Percentiles rank a stretch among this genome's conserved stretches.
These are phyloP conservation scores for Beauveria australis DNA, from an alignment of 2,329 filamentous ascomycete genomes.

Conservation along the genomic window DNA sequence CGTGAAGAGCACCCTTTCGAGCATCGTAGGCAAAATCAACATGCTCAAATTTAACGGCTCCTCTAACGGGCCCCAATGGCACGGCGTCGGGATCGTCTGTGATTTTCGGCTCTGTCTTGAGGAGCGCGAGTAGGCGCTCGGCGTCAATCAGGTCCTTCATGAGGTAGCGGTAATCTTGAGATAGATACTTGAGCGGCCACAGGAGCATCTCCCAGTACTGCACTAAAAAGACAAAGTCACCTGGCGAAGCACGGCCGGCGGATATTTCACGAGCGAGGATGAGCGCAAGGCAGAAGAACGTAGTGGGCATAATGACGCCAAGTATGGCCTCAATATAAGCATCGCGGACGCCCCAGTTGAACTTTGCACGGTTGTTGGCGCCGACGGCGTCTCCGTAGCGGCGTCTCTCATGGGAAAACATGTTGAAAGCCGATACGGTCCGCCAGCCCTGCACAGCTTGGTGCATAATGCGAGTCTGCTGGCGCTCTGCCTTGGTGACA, in stretches of 20 bases:
- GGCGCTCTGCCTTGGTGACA: slow-evolving; percentile 31
- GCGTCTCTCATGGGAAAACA: slow-evolving; percentile 21
- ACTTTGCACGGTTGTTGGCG: slow-evolving; percentile 17
- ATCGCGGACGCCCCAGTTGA: slow-evolving; percentile 16
- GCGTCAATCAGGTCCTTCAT: slow-evolving; percentile 39
- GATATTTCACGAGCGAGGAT: slow-evolving; percentile 40
- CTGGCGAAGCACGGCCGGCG: slow-evolving; percentile 30
- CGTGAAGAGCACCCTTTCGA: slow-evolving; percentile 28
- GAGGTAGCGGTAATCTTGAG: slow-evolving; percentile 34
- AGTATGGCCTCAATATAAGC: slow-evolving; percentile 17
- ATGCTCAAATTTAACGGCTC: not conserved
- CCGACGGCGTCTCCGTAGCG: slow-evolving; percentile 20
- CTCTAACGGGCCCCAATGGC: slow-evolving; percentile 16
- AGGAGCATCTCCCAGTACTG: slow-evolving; percentile 46
- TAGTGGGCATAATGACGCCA: slow-evolving; percentile 38
- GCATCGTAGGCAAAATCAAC: slow-evolving; percentile 22
- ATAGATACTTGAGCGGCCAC: slow-evolving; percentile 25
- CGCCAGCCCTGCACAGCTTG: slow-evolving; percentile 53
- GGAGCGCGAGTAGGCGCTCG: slow-evolving; percentile 36
- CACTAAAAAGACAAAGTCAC: slow-evolving; percentile 52
- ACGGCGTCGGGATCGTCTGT: slow-evolving; percentile 33
- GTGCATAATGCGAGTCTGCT: slow-evolving; percentile 45
- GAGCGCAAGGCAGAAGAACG: slow-evolving; percentile 28
- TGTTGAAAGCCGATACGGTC: slow-evolving; percentile 41
- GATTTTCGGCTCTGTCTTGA: slow-evolving; percentile 22